phyloP scores from a whole-genome alignment of 345 rosid species.

The Balakata baccata region DNA sequence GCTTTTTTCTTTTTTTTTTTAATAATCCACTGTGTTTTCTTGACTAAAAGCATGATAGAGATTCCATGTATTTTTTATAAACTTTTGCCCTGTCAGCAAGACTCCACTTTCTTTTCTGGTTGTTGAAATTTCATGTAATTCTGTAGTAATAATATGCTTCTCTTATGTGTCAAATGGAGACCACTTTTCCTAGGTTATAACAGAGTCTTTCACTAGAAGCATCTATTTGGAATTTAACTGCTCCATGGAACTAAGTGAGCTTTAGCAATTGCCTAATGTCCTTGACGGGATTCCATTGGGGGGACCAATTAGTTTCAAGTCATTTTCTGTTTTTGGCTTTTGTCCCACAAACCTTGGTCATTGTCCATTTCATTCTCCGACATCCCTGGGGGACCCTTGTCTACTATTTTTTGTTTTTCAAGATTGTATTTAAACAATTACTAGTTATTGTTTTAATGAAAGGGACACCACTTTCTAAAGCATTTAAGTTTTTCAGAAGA shows the following conservation, averaged over 20 bases:
- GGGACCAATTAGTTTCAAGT: constrained; percentile 54
- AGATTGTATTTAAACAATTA: constrained; percentile 24
- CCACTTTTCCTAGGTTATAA: neutral
- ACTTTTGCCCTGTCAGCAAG: constrained; percentile 4
- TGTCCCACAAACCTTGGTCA: constrained; percentile 55
- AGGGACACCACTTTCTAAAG: constrained; percentile 28
- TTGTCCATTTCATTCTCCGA: constrained; percentile 57
- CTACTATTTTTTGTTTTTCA: constrained; percentile 34
- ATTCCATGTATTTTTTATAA: neutral
- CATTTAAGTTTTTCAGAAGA: constrained; percentile 25
- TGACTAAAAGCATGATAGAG: too few relatives aligned
- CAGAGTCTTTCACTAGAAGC: constrained; percentile 7
- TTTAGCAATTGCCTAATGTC: constrained; percentile 27
- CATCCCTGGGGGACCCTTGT: constrained; percentile 63
- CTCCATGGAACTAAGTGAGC: constrained; percentile 21
- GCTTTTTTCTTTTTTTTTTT: neutral
- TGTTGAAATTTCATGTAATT: neutral
- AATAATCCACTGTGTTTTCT: neutral
- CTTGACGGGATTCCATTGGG: constrained; percentile 13
- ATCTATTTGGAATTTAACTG: neutral
- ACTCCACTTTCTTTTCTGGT: neutral
- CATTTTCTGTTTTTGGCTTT: constrained; percentile 48
- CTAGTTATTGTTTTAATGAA: constrained; percentile 22
- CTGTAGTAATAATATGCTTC: neutral
- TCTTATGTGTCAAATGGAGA: neutral